Evolutionary conservation across 2,329 filamentous ascomycete species (phyloP).

Genomic region (Blastomyces percursus): DNA sequence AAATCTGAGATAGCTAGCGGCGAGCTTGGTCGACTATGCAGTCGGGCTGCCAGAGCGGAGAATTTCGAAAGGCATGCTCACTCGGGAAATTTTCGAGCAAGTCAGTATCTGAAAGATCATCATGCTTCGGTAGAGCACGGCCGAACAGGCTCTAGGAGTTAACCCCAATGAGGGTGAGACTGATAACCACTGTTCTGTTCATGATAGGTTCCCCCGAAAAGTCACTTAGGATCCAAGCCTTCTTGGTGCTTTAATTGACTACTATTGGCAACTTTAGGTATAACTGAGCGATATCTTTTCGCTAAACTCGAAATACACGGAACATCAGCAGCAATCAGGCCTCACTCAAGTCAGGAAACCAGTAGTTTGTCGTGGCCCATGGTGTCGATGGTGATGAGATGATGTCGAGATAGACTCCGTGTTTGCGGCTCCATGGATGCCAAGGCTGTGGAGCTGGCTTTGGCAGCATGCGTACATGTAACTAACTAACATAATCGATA

Average conservation of each 20-base stretch:
- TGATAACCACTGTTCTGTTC: not conserved
- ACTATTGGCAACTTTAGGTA: not conserved
- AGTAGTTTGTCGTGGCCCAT: not conserved
- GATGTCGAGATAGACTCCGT: not conserved
- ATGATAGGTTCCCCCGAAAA: not conserved
- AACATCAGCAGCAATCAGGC: not conserved
- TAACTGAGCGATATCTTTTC: not conserved
- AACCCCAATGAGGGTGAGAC: not conserved
- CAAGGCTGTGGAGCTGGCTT: not conserved
- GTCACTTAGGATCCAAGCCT: not conserved
- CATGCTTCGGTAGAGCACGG: slow-evolving; percentile 35
- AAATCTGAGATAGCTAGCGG: slow-evolving; percentile 35
- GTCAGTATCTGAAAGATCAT: slow-evolving; percentile 33
- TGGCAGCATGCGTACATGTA: not conserved
- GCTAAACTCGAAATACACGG: not conserved
- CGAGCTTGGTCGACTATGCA: slow-evolving; percentile 40
- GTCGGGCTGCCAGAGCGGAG: slow-evolving; percentile 40
- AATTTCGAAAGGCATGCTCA: slow-evolving; percentile 45
- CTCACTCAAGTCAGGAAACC: not conserved
- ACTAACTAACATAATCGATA: no score
- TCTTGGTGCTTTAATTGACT: not conserved
- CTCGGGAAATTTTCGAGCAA: slow-evolving; percentile 41
- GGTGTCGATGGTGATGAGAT: no score
- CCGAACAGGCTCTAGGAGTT: not conserved
- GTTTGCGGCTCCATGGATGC: not conserved